phyloP scores from a whole-genome alignment of 164 flowering plant species.

The Magnolia officinalis region DNA sequence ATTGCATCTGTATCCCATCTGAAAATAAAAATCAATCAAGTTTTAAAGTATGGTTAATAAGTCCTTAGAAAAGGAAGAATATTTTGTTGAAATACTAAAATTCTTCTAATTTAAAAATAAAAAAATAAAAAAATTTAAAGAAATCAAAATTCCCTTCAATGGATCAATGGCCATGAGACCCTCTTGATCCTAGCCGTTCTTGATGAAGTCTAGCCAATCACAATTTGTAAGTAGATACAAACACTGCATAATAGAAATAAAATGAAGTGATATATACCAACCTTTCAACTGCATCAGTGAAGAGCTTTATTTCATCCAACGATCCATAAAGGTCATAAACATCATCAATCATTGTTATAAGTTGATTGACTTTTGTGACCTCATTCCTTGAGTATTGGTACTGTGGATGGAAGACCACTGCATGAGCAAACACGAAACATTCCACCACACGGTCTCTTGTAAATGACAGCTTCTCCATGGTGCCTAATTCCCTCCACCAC shows the following conservation, averaged over 20 bases:
- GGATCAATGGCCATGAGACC: too few relatives aligned
- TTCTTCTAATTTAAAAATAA: too few relatives aligned
- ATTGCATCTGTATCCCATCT: constrained; percentile 4
- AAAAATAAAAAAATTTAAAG: too few relatives aligned
- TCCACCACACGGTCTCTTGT: constrained; percentile 23
- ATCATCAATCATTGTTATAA: constrained; percentile 2
- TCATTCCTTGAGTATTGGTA: constrained; percentile 10
- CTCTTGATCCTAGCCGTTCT: too few relatives aligned
- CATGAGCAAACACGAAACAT: constrained; percentile 20
- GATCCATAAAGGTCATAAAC: constrained; percentile 2
- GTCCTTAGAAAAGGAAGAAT: too few relatives aligned
- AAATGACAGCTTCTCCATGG: constrained; percentile 10
- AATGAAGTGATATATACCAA: neutral
- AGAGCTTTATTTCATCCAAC: constrained; percentile 2
- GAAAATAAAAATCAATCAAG: neutral
- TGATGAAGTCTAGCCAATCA: too few relatives aligned
- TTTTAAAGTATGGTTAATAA: too few relatives aligned
- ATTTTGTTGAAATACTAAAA: too few relatives aligned
- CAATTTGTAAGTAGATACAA: too few relatives aligned
- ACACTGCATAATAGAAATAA: neutral
- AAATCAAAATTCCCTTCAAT: too few relatives aligned
- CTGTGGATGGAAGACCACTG: constrained; percentile 19
- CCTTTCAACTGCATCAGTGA: constrained; percentile 2
- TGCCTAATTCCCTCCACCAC: constrained; percentile 24
- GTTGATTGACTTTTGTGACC: constrained; percentile 14